Percentiles rank a stretch among this genome's conserved stretches.
phyloP scores from a whole-genome alignment of 768 basidiomycete genomes.

The Leccinum longicurvipes region DNA sequence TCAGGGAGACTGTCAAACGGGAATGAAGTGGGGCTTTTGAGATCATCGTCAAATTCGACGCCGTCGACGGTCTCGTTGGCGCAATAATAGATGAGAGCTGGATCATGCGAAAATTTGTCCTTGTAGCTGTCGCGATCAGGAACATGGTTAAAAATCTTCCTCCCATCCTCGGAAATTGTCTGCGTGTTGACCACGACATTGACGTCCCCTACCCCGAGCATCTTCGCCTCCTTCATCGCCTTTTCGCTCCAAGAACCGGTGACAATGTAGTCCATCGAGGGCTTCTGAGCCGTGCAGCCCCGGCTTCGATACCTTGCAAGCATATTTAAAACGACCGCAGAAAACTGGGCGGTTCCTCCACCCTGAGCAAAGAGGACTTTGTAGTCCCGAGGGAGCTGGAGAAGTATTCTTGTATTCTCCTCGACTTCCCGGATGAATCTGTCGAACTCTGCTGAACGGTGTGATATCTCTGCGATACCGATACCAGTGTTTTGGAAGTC shows the following conservation, averaged over 20 bases:
- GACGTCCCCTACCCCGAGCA: slow-evolving; percentile 57
- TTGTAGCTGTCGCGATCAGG: slow-evolving; percentile 70
- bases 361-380: slow-evolving; percentile 91
- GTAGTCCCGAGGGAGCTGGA: slow-evolving; percentile 81
- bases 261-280: slow-evolving; percentile 81
- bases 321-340: slow-evolving; percentile 88
- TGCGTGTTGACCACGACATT: slow-evolving; percentile 74
- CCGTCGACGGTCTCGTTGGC: slow-evolving; percentile 99
- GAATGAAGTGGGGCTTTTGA: slow-evolving; percentile 60
- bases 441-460: slow-evolving; percentile 88
- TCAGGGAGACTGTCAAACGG: slow-evolving; percentile 73
- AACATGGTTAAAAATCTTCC: slow-evolving; percentile 74
- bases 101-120: slow-evolving; percentile 62
- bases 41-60: slow-evolving; percentile 73
- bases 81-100: slow-evolving; percentile 96
- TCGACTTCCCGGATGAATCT: slow-evolving; percentile 62
- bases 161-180: slow-evolving; percentile 51
- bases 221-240: slow-evolving; percentile 76
- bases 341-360: slow-evolving; percentile 90
- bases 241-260: slow-evolving; percentile 93
- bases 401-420: slow-evolving; percentile 67
- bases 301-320: slow-evolving; percentile 80
- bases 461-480: slow-evolving; percentile 94
- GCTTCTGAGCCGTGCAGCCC: slow-evolving; percentile 52
- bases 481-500: slow-evolving; percentile 91